phyloP scores from a whole-genome alignment of 1,284 basidiomycete species.

The Marasmius tenuissimus region DNA sequence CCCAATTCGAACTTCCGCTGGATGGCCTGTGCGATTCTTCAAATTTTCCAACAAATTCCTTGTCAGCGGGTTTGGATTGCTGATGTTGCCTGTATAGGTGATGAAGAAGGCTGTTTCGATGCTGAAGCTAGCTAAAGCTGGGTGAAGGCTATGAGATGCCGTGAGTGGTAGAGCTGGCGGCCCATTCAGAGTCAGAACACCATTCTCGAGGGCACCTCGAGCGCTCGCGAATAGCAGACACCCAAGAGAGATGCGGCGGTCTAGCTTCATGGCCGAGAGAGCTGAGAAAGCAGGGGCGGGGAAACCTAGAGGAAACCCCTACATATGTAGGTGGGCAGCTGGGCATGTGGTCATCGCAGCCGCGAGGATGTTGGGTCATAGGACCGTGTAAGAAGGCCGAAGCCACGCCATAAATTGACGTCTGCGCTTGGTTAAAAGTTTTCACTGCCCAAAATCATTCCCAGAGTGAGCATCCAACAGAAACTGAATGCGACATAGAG shows the following conservation, averaged over 20 bases:
- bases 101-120: constrained; percentile 53
- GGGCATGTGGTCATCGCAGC: no score
- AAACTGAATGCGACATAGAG: no score
- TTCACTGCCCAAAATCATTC: no score
- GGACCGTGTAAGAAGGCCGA: no score
- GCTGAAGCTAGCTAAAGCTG: constrained; percentile 48
- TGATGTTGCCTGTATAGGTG: constrained; percentile 43
- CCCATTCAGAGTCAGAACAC: constrained; percentile 35
- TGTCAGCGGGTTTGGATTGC: constrained; percentile 41
- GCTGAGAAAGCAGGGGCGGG: neutral
- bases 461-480: no score
- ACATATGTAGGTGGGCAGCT: no score
- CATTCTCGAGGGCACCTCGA: neutral
- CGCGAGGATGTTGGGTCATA: no score
- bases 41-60: constrained; percentile 43
- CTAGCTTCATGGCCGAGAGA: neutral
- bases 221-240: neutral
- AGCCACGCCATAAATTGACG: no score
- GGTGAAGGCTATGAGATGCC: constrained; percentile 41
- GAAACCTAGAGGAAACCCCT: no score
- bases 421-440: no score
- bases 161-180: constrained; percentile 38
- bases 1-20: constrained; percentile 47
- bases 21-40: constrained; percentile 39
- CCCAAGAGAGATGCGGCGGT: neutral